phyloP scores from a whole-genome alignment of 2,329 filamentous ascomycete species.

The Parastagonospora avenae region DNA sequence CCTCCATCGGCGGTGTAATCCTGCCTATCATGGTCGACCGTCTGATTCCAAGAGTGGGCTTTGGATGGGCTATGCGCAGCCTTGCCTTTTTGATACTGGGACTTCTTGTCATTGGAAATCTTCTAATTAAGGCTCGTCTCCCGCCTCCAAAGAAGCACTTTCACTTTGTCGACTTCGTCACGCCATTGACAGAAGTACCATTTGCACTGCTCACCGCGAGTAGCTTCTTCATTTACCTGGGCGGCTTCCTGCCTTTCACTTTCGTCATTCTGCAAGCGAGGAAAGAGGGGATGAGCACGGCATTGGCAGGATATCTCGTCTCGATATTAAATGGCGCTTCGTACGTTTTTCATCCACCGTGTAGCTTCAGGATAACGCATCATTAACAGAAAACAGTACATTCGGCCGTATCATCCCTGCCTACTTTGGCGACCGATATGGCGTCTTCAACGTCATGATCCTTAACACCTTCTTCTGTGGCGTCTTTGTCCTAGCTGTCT shows the following conservation, averaged over 20 bases:
- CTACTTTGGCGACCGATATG: conserved; percentile 55
- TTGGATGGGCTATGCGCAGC: conserved; percentile 56
- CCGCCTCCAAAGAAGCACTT: conserved; percentile 43
- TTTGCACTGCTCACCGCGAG: conserved; percentile 61
- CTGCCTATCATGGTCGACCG: conserved; percentile 44
- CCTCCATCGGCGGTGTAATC: conserved; percentile 53
- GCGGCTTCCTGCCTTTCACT: conserved; percentile 62
- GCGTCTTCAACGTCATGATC: conserved; percentile 58
- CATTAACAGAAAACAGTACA: conserved; percentile 29
- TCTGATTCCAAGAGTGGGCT: conserved; percentile 53
- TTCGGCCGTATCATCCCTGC: conserved; percentile 61
- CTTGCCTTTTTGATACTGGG: conserved; percentile 64
- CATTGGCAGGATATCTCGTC: conserved; percentile 57
- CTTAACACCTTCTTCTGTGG: conserved; percentile 53
- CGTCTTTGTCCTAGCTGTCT: conserved; percentile 48
- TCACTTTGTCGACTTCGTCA: conserved; percentile 13
- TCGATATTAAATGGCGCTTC: conserved; percentile 51
- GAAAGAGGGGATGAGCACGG: conserved; percentile 50
- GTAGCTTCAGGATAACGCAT: background rate
- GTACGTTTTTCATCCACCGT: background rate
- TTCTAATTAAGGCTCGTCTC: conserved; percentile 57
- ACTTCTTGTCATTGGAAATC: conserved; percentile 57
- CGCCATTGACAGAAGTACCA: conserved; percentile 40
- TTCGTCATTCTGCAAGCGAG: conserved; percentile 50
- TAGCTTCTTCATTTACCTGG: conserved; percentile 63